Evolutionary conservation across 495 filamentous ascomycete species (phyloP), one percentile per base, ranked within the genome.

Genomic region (Podospora pseudocomata): DNA sequence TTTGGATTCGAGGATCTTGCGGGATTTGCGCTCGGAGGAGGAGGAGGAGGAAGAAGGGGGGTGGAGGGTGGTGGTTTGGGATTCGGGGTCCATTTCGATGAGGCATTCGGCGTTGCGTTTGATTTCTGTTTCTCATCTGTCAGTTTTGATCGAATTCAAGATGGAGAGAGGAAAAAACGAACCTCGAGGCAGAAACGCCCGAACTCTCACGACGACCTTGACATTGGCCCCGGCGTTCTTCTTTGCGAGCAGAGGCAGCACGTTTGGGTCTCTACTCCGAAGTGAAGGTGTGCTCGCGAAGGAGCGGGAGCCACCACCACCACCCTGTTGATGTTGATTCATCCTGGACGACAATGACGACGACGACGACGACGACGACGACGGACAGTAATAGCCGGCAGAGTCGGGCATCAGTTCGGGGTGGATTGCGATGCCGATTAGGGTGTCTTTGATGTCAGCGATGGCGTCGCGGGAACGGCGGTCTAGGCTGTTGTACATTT

Each of bases 151-250:
- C 7, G 55, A 58, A 58, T 20, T 23, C 23, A 13, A 32, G 27
- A 61, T 26, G 27, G 26, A 61, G 32, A 20, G 34, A 49, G 34
- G 19, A 63, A 63, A 63, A 5, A 63, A 73, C 84, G 64, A 84
- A 97, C 94, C 94, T 90, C 95, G 81, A 18, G 88, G 90, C 55
- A 99, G 79, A 79, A 97, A 98, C 23, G 88, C 93, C 70, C 95
- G 85, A 65, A 97, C 93, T 70, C 95, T 83, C 72, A 99, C 95
- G 16, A 97, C 95, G 20, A 99, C 95, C 76, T 91, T 88, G 64
- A 99, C 94, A 83, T 98, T 97, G 16, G 92, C 93, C 49, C 89
- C 92, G 16, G 83, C 80, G 57, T 86, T 84, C 75, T 77, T 79
- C 78, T 78, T 80, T 61, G 81, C 79, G 57, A 79, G 80, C 30